Evolutionary conservation across 108 stramenopile genomes (phyloP), one percentile per base, ranked within the genome.

Genomic region (Pseudonitzschia pungens): DNA sequence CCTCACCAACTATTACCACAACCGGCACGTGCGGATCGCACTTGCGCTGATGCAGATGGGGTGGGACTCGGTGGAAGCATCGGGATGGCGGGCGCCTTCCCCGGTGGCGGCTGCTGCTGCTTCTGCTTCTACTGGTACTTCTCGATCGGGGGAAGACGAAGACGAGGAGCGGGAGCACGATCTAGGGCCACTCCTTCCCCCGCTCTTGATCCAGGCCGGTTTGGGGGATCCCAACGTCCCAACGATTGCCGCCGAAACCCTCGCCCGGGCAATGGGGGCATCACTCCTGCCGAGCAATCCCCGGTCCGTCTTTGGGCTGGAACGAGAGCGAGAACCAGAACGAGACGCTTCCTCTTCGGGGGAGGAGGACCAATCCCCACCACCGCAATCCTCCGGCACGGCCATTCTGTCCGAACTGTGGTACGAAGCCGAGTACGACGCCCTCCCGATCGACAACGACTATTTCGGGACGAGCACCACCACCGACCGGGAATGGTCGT

Each of bases 201-300:
- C 70, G 20, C 16, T 74, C 5, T 33, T 79, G 12, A 20, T 79
- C 18, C 78, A 79, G 70, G 69, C 78, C 7, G 72, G 78, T 15
- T 83, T 78, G 84, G 92, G 92, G 1, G 92, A 93, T 78, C 48
- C 82, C 0, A 74, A 79, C 48, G 90, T 93, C 10, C 76, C 87
- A 26, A 83, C 83, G 0, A 57, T 86, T 74, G 88, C 85, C 11
- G 82, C 89, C 10, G 89, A 93, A 77, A 69, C 84, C 9, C 53
- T 93, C 56, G 82, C 92, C 7, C 77, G 92, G 53, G 83, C 85
- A 15, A 85, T 85, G 69, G 70, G 72, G 16, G 89, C 87, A 32
- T 51, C 65, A 4, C 67, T 77, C 24, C 68, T 93, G 6, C 76
- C 86, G 14, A 41, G 56, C 22, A 84, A 76, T 75, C 83, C 89